Evolutionary conservation across 768 basidiomycete species (phyloP).

Genomic region (Mrakia blollopis): DNA sequence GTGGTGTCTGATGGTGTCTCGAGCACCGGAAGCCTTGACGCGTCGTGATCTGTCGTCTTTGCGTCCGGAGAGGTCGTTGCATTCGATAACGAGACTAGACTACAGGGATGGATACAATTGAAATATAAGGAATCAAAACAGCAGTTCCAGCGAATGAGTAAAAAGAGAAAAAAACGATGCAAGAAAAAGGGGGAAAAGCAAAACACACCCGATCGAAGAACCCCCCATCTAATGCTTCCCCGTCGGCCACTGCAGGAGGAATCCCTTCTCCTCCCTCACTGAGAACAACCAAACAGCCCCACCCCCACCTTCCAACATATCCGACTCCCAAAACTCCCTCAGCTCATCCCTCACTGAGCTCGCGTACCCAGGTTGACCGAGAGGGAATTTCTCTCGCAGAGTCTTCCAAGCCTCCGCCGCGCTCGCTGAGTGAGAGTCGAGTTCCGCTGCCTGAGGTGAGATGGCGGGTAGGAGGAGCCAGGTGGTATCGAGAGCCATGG

Average conservation of each 20-base stretch:
- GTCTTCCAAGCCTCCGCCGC: slow-evolving; percentile 18
- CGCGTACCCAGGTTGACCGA: slow-evolving; percentile 14
- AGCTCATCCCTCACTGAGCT: slow-evolving; percentile 24
- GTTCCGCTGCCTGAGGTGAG: neutral
- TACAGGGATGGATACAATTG: neutral
- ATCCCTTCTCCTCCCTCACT: slow-evolving; percentile 15
- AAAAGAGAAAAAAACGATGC: neutral
- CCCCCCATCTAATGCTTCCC: slow-evolving; percentile 6
- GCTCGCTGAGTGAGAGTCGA: too few relatives aligned
- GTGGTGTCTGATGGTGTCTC: too few relatives aligned
- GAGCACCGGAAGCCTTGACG: too few relatives aligned
- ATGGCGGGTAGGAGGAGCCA: slow-evolving; percentile 1
- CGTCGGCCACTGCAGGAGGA: slow-evolving; percentile 16
- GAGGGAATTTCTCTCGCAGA: slow-evolving; percentile 15
- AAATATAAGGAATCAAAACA: neutral
- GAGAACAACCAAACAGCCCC: slow-evolving; percentile 12
- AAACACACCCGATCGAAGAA: neutral
- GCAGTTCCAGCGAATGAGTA: neutral
- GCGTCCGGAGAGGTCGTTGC: too few relatives aligned
- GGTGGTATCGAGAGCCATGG: slow-evolving; percentile 23
- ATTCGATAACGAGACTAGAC: too few relatives aligned
- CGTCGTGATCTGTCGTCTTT: too few relatives aligned
- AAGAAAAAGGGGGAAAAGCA: neutral
- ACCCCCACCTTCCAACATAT: neutral
- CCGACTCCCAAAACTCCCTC: slow-evolving; percentile 15